Evolutionary conservation across 371 early-diverging fungal species (phyloP), one percentile per base, ranked within the genome.

Genomic region (Lichtheimia ornata): DNA sequence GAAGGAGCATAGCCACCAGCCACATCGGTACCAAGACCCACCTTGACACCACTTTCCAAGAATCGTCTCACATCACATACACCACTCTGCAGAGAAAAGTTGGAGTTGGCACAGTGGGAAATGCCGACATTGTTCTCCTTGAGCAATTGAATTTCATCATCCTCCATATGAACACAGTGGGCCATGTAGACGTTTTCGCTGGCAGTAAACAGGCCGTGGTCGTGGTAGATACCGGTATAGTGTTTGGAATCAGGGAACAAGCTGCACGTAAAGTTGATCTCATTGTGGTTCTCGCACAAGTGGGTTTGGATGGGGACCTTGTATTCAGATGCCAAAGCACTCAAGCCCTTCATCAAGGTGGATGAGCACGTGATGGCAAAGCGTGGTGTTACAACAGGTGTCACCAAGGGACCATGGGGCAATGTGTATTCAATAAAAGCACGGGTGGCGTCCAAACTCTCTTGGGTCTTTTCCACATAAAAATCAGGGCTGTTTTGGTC

Each of bases 11-110:
- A 93, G 3, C 97, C 96, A 50, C 94, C 96, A 35, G 94, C 87
- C 4, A 94, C 91, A 76, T 97, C 97, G 6, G 94, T 96, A 28
- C 97, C 97, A 54, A 97, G 74, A 5, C 95, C 94, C n/a, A 95
- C 90, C 64, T 88, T 87, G 57, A 93, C 70, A 4, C 88, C 92
- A 41, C 76, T 72, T 35, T 79, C 64, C 17, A 95, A 57, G 61
- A 94, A 76, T 50, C 84, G 79, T 22, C 94, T 83, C 41, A 96
- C 91, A 64, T 95, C 85, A 50, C 89, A 88, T 5, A 93, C 72
- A 17, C 97, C 97, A 40, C 90, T 89, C 61, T 84, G 80, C 44
- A 97, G 73, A 12, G 87, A 82, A 64, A 96, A 94, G 79, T 97
- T 97, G 53, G 92, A 91, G 61, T 84, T 91, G 20, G 97, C 91